A percentile compares a stretch with the other conserved stretches of the same genome.
These are phyloP conservation scores for Trichoderma breve DNA, from an alignment of 2,329 filamentous ascomycete genomes.

Conservation along the genomic window DNA sequence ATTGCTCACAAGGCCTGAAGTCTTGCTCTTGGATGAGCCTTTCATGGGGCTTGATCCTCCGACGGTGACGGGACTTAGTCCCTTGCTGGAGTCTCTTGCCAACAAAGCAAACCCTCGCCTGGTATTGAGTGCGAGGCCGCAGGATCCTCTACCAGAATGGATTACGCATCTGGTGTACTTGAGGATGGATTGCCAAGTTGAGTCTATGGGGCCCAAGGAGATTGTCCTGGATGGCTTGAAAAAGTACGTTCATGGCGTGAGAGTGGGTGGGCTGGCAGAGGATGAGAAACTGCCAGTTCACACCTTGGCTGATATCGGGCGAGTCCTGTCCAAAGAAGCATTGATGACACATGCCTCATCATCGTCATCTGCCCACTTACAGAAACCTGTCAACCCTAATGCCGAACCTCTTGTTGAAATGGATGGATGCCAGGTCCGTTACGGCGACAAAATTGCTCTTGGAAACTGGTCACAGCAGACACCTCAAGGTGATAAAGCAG, in stretches of 20 bases:
- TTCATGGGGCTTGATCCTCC: conserved; percentile 95
- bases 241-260: conserved; percentile 48
- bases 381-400: conserved; percentile 26
- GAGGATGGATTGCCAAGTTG: conserved; percentile 63
- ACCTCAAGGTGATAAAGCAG: conserved; percentile 50
- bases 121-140: conserved; percentile 74
- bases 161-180: conserved; percentile 80
- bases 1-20: conserved; percentile 72
- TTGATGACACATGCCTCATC: conserved; percentile 1
- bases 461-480: conserved; percentile 73
- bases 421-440: conserved; percentile 77
- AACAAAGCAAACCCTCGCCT: conserved; percentile 66
- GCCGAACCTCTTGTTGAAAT: conserved; percentile 82
- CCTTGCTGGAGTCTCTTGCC: conserved; percentile 67
- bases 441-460: conserved; percentile 73
- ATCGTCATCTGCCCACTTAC: conserved; percentile 21
- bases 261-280: conserved; percentile 43
- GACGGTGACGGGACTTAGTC: conserved; percentile 69
- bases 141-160: conserved; percentile 87
- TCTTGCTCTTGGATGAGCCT: conserved; percentile 85
- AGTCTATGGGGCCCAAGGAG: conserved; percentile 63
- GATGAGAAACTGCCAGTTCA: conserved; percentile 49
- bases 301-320: conserved; percentile 50
- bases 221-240: conserved; percentile 57
- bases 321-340: conserved; percentile 36